Evolutionary conservation across 2,329 filamentous ascomycete species (phyloP).

Genomic region (Fusarium proliferatum): DNA sequence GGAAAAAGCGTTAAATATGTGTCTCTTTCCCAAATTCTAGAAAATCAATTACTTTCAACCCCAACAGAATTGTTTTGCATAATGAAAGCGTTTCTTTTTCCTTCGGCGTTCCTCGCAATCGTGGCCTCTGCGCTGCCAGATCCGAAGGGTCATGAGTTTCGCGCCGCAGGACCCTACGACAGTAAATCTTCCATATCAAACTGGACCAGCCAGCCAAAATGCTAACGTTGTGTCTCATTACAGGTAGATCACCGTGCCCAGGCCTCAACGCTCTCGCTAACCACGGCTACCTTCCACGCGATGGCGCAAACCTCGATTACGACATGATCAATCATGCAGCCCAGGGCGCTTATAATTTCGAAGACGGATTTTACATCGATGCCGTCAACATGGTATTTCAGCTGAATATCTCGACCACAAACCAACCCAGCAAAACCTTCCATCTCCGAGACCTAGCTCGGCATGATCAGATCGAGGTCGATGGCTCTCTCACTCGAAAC

Average conservation of each 20-base stretch:
- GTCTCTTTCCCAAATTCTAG: not conserved
- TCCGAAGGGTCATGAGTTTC: not conserved
- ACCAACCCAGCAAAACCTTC: not conserved
- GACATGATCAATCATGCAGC: not conserved
- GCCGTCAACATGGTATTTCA: not conserved
- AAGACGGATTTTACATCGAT: not conserved
- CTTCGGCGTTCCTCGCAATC: not conserved
- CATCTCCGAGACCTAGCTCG: not conserved
- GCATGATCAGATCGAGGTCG: not conserved
- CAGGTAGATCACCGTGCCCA: not conserved
- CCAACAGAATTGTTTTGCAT: not conserved
- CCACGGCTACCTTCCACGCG: not conserved
- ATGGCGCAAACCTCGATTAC: not conserved
- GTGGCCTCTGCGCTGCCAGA: not conserved
- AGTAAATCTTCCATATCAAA: accelerated
- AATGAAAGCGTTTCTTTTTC: not conserved
- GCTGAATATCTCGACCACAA: not conserved
- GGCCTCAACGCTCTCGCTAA: not conserved
- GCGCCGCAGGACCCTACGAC: not conserved
- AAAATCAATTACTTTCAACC: accelerated
- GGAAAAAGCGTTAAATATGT: not conserved
- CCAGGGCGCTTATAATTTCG: not conserved
- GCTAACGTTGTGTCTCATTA: not conserved
- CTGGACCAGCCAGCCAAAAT: accelerated
- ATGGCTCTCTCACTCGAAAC: not conserved